phyloP scores from a whole-genome alignment of 768 basidiomycete genomes.

The Tylopilus felleus region DNA sequence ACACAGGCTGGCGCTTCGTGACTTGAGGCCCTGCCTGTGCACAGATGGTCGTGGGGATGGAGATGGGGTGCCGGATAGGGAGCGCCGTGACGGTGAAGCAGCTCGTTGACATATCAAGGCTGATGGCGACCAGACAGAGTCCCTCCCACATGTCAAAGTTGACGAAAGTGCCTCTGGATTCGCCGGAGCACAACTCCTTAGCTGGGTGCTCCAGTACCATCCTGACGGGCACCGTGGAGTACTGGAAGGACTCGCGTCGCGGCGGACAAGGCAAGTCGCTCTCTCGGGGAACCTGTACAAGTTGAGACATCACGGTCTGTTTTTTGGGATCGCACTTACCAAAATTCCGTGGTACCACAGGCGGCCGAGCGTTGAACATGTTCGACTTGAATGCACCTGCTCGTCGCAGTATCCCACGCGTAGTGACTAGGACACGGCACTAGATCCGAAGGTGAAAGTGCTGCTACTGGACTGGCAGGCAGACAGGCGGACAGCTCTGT shows the following conservation, averaged over 20 bases:
- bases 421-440: conserved; percentile 8
- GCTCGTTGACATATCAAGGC: conserved; percentile 41
- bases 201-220: conserved; percentile 17
- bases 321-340: conserved; percentile 1
- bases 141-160: conserved; percentile 33
- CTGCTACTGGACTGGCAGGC: conserved; percentile 4
- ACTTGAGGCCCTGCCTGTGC: conserved; percentile 32
- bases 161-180: conserved; percentile 4
- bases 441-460: not conserved
- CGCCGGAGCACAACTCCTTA: conserved; percentile 11
- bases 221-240: conserved; percentile 9
- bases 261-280: conserved; percentile 11
- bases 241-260: not conserved
- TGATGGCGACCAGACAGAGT: conserved; percentile 44
- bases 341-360: conserved; percentile 9
- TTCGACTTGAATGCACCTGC: conserved; percentile 1
- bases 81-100: conserved; percentile 23
- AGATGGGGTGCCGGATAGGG: conserved; percentile 28
- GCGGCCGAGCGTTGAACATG: not conserved
- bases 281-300: conserved; percentile 11
- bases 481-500: conserved; percentile 15
- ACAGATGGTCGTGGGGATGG: conserved; percentile 17
- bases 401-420: conserved; percentile 3
- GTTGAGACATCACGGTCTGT: not conserved
- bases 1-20: conserved; percentile 44